Evolutionary conservation across 1,284 basidiomycete species (phyloP).

Genomic region (Abortiporus biennis): DNA sequence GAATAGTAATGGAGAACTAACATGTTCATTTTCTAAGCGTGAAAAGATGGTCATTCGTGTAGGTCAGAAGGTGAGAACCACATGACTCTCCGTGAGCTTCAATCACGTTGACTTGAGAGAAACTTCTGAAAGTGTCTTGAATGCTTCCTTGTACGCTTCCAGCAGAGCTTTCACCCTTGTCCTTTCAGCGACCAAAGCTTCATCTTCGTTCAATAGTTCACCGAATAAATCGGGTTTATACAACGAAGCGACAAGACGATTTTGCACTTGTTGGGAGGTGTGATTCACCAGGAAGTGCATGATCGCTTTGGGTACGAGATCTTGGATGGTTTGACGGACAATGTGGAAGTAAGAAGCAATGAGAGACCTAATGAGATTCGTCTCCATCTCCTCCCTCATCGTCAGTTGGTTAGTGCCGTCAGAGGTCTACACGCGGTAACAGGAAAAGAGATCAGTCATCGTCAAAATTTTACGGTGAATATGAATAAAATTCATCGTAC

Average conservation of each 20-base stretch:
- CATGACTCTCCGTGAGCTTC: no score
- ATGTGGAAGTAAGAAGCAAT: conserved; percentile 97
- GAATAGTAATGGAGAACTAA: no score
- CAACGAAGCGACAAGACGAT: conserved; percentile 85
- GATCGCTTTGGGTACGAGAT: conserved; percentile 94
- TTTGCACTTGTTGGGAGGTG: conserved; percentile 95
- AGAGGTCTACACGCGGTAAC: conserved; percentile 28
- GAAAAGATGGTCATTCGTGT: no score
- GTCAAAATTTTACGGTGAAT: background rate
- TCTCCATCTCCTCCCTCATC: conserved; percentile 93
- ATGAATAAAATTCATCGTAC: conserved; percentile 39
- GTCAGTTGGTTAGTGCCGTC: conserved; percentile 57
- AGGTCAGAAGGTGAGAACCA: no score
- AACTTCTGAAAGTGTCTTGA: conserved; percentile 80
- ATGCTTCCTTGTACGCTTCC: conserved; percentile 97
- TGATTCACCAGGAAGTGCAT: conserved; percentile 97
- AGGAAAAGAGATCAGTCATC: background rate
- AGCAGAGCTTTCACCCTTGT: conserved; percentile 90
- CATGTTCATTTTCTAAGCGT: no score
- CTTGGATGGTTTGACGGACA: conserved; percentile 94
- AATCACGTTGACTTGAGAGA: conserved; percentile 57
- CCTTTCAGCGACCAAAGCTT: conserved; percentile 89
- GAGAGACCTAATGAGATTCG: conserved; percentile 87
- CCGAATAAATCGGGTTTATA: conserved; percentile 94
- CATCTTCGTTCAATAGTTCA: conserved; percentile 93